Base-by-base conservation (phyloP, 768 basidiomycete genomes). In the Leucocoprinus leucothites region DNA sequence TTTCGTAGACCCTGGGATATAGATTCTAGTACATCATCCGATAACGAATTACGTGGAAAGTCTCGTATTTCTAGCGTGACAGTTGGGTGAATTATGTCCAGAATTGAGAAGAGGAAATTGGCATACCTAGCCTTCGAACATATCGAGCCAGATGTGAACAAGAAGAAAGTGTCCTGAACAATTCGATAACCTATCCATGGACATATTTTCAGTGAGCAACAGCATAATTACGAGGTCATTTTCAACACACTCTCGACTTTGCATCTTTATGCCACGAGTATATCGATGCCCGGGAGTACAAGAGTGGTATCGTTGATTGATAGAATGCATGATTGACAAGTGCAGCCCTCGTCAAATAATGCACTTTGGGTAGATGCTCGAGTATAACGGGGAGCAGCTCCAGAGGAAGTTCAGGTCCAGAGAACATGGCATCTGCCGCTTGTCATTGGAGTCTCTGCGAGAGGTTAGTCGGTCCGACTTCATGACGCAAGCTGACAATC, bases 251-350 rank as follows among this genome's bases (percentile, higher is more conserved):
- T 75, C 78, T 87, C 8, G 61, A 63, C 63, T 87, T 91, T 13
- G 76, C 78, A 28, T 84, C 77, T 60, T 72, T 84, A 53, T 89
- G 81, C 89, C 88, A 90, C 14, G 87, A 77, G 67, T 83, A 85
- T 43, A 91, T 82, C 42, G 72, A 77, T 16, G 84, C 74, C 11
- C 75, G 72, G 22, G 77, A 71, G 60, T 92, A 93, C 21, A 92
- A 72, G 25, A 67, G 58, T 9, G 76, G 71, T 2, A 71, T 66
- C 0, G 83, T 77, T 58, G 83, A 84, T 1, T 57, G 42, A 57
- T 81, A 68, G 61, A 91, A 89, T 0, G 69, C 53, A 46, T 73
- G 78, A 66, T 77, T 84, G 19, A 91, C 86, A 4, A 84, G 77
- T 63, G 82, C 86, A 5, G 76, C 61, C 0, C 63, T 53, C 5